Base-by-base conservation (phyloP, 2,329 filamentous ascomycete species). In the Chaetomium globosum region DNA sequence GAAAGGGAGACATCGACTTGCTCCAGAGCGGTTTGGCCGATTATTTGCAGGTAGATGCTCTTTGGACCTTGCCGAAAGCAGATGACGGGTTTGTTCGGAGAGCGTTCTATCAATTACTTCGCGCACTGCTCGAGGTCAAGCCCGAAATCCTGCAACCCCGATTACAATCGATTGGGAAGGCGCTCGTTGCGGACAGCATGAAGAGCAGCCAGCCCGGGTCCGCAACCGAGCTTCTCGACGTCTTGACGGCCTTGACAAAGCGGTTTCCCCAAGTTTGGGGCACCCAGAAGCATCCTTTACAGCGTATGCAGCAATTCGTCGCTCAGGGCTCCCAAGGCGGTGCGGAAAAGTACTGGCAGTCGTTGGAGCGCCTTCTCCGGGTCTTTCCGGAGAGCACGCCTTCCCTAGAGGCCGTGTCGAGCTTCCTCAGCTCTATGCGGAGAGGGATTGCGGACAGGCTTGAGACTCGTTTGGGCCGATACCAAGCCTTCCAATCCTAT, bases 251-350 rank as follows among this genome's bases (percentile, higher is more conserved):
- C 12, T 77, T 97, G 61, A 94, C 93, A 0, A 78, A 80, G 33
- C 75, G 75, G 13, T 83, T 88, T 57, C 88, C 92, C 0, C 82
- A 87, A 19, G 80, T 93, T 10, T 99, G 95, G 95, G 89, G 87
- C 1, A 81, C 84, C n/a, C 85, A 86, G 68, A 85, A 83, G 64
- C 77, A 83, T 1, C 81, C 85, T 0, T 70, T 85, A 1, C 79
- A 80, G 4, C 79, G 89, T 26, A 77, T 99, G 4, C 84, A 85
- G 58, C 80, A 87, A 9, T 95, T 96, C 70, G 80, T 98, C 7
- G 88, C 90, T 67, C 91, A 88, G 71, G 94, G 95, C 2, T 96
- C 94, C 0, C 91, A 97, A 73, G 86, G 87, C n/a, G 89, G 90
- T 3, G 81, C 86, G 0, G 78, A 82, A 3, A 84, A 82, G 10